phyloP scores from a whole-genome alignment of 768 basidiomycete genomes.

The Kwoniella sp. region DNA sequence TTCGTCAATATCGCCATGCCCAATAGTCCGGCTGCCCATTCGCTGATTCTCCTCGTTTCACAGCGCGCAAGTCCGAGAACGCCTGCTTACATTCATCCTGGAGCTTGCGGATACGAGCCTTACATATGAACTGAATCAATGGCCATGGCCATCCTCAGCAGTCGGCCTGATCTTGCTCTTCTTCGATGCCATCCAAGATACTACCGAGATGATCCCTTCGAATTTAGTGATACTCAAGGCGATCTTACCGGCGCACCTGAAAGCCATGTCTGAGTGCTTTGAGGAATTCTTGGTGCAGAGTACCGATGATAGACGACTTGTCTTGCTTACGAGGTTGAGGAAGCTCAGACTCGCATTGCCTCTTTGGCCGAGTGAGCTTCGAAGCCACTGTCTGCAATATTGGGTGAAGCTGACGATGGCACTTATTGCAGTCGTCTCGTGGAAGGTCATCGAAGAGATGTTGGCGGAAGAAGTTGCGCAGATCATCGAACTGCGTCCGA shows the following conservation, averaged over 20 bases:
- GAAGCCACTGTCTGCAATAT: neutral
- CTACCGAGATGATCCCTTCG: slow-evolving; percentile 22
- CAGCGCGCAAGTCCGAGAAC: slow-evolving; percentile 21
- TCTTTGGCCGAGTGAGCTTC: slow-evolving; percentile 30
- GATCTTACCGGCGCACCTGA: slow-evolving; percentile 30
- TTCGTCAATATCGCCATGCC: slow-evolving; percentile 7
- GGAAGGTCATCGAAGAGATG: slow-evolving; percentile 39
- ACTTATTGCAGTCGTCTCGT: slow-evolving; percentile 30
- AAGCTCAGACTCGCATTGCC: slow-evolving; percentile 20
- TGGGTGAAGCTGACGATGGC: neutral
- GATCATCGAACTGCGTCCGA: slow-evolving; percentile 25
- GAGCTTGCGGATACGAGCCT: slow-evolving; percentile 30
- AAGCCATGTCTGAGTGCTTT: slow-evolving; percentile 34
- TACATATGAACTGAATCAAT: slow-evolving; percentile 14
- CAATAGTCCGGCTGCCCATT: too few species aligned
- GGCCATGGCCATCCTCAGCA: slow-evolving; percentile 22
- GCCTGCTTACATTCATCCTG: slow-evolving; percentile 29
- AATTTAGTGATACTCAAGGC: slow-evolving; percentile 21
- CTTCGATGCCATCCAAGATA: slow-evolving; percentile 32
- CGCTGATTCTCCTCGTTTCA: neutral
- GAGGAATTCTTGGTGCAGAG: slow-evolving; percentile 34
- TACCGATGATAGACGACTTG: slow-evolving; percentile 37
- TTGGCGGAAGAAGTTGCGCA: slow-evolving; percentile 32
- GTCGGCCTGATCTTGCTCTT: slow-evolving; percentile 33
- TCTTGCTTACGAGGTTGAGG: slow-evolving; percentile 21